Conservation (phyloP, 1,284 basidiomycete species). For the Cyathus olla region DNA sequence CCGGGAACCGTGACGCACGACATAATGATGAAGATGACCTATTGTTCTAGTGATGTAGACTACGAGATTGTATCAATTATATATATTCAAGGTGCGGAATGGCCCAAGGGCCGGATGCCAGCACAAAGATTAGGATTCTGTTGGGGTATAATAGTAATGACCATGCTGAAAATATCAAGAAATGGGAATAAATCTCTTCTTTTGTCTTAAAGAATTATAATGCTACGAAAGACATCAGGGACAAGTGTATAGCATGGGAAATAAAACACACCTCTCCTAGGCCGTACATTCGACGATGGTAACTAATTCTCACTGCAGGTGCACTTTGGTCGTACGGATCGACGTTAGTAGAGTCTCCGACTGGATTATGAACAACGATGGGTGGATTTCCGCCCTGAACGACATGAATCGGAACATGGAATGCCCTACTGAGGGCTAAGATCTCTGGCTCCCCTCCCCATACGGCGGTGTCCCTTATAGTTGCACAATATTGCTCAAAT, state of each 20-base stretch:
- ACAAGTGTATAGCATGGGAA: neutral
- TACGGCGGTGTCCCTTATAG: slow-evolving; percentile 85
- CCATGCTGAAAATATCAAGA: slow-evolving; percentile 16
- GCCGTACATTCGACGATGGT: slow-evolving; percentile 93
- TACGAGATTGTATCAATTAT: neutral
- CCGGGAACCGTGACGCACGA: slow-evolving; percentile 40
- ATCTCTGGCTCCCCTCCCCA: slow-evolving; percentile 99
- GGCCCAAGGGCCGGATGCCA: no score
- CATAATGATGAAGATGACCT: slow-evolving; percentile 61
- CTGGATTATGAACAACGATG: slow-evolving; percentile 85
- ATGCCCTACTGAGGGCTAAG: slow-evolving; percentile 88
- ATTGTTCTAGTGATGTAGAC: slow-evolving; percentile 54
- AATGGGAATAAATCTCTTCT: slow-evolving; percentile 47
- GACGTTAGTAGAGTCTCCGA: slow-evolving; percentile 40
- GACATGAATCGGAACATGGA: slow-evolving; percentile 90
- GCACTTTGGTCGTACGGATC: slow-evolving; percentile 49
- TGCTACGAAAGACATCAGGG: slow-evolving; percentile 62
- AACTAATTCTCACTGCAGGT: slow-evolving; percentile 80
- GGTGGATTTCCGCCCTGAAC: slow-evolving; percentile 87
- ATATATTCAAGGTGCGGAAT: neutral
- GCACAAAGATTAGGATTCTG: no score
- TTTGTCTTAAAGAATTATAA: slow-evolving; percentile 87
- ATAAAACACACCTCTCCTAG: slow-evolving; percentile 83
- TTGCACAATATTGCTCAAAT: slow-evolving; percentile 84
- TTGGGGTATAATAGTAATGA: no score